Evolutionary conservation across 1,284 basidiomycete species (phyloP), one percentile per base, ranked within the genome.

Genomic region (Phellinidium pouzarii): DNA sequence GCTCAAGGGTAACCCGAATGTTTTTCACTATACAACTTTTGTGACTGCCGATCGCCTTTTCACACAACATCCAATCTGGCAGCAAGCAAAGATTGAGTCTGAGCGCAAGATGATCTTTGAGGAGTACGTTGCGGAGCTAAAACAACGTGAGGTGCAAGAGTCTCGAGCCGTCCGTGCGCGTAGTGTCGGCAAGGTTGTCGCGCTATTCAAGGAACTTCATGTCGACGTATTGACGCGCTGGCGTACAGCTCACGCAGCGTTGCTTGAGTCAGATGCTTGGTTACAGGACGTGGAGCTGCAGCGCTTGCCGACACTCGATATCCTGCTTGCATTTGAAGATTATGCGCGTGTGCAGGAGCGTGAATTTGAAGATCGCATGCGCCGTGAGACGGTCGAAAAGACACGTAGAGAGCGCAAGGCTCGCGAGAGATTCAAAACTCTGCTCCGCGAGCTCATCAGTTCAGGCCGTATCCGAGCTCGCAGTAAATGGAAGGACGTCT

Each of bases 401-500:
- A 81, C 82, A 1, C 75, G 93, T 53, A 80, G 76, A 58, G 91
- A 91, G 57, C 76, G 94, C 55, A 95, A 93, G 68, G 87, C 90
- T 0, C 75, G 94, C 19, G 94, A 96, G 61, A 90, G 72, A 0
- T 97, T 94, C 77, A 87, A 80, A 82, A 73, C 72, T 9, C 71
- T 97, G 12, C 74, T 99, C 6, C 71, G 80, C 44, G 84, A 83
- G 53, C 72, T 96, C 9, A 72, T 86, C 7, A 69, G 75, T 2
- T 66, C 73, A 0, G 85, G 90, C 5, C 75, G 83, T 47, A 79
- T 99, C 66, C 84, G 79, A 48, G 84, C 93, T 4, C 80, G 84
- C 26, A 82, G 84, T 2, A 95, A 93, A 64, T 99, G 94, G 94
- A 93, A 93, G 66, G 77, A 88, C 31, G 78, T 94, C 22, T 91